Percentiles rank a stretch among this genome's conserved stretches.
phyloP scores from a whole-genome alignment of 2,329 filamentous ascomycete species.

The Apiospora kogelbergensis region DNA sequence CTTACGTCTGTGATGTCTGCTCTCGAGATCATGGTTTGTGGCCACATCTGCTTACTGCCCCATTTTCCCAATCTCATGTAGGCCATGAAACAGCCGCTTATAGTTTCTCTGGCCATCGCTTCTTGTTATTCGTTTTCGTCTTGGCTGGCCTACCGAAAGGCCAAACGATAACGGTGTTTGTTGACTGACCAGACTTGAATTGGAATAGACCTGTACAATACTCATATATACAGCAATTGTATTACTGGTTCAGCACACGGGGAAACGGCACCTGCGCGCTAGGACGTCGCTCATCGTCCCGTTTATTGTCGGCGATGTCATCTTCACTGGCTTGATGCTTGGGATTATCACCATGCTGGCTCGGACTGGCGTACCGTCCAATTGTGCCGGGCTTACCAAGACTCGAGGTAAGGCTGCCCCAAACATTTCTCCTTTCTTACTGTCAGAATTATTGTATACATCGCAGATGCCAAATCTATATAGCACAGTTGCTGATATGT shows the following conservation, averaged over 20 bases:
- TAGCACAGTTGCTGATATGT: constrained; percentile 8
- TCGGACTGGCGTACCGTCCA: constrained; percentile 31
- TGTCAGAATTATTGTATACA: not conserved
- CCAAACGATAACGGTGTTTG: not conserved
- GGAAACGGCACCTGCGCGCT: constrained; percentile 23
- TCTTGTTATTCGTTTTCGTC: not conserved
- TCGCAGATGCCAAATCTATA: not conserved
- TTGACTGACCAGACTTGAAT: constrained; percentile 15
- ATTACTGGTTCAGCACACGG: constrained; percentile 31
- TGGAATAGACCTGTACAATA: constrained; percentile 26
- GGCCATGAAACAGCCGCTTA: not conserved
- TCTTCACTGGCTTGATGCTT: constrained; percentile 30
- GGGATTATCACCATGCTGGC: constrained; percentile 35
- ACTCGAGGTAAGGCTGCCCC: constrained; percentile 18
- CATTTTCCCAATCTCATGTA: not conserved
- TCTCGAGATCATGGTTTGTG: constrained; percentile 36
- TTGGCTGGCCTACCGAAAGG: not conserved
- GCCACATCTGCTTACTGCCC: not conserved
- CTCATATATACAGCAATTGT: constrained; percentile 34
- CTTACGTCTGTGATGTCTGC: constrained; percentile 28
- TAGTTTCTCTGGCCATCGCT: not conserved
- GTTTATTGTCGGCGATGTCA: constrained; percentile 31
- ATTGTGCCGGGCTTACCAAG: constrained; percentile 34
- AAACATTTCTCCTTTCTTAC: not conserved
- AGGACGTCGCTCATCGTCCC: constrained; percentile 24